Base-by-base conservation (phyloP, 805 yeast species). In the Metschnikowia drakensbergensis region DNA sequence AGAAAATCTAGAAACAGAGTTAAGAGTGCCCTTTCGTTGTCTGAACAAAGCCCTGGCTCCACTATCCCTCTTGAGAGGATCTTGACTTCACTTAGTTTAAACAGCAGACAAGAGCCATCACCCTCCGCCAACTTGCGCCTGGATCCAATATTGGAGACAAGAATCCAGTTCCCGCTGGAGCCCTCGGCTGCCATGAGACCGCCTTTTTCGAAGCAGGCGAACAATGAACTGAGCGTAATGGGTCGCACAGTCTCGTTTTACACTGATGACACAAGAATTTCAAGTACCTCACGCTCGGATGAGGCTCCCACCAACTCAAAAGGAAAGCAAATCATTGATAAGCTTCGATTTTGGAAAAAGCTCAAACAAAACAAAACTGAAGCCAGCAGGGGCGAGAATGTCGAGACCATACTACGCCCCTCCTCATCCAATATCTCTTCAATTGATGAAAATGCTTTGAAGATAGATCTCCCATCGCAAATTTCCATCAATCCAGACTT, bases 331-430 rank as follows among this genome's bases (percentile, higher is more conserved):
- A 51, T 71, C 22, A 51, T 71, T 26, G 62, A 60, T 33, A 68
- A 62, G 47, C 58, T 72, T 4, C 72, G 67, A 56, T 72, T 72
- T 51, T 72, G 77, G 77, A 71, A 66, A 45, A 43, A 51, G 45
- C 33, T 31, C 22, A 38, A 59, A 50, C 43, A 55, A 45, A 33
- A 58, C 51, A 42, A 45, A 45, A 5, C 47, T 45, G 17, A 49
- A 37, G 32, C 13, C 7, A 8, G 6, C 43, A 40, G 36, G 11
- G 25, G 7, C 31, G 36, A 40, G 32, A 40, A n/a, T 31, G 7
- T n/a, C 23, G 36, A 40, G 3, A 40, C 31, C 11, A n/a, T 23
- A 22, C 17, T 40, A 8, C 17, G 23, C 23, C 23, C 41, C 6
- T 28, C 36, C 35, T 30, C 36, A 5, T 31, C 27, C 3, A 27